Evolutionary conservation across 2,329 filamentous ascomycete species (phyloP).

Genomic region (Xylariaceae sp.): DNA sequence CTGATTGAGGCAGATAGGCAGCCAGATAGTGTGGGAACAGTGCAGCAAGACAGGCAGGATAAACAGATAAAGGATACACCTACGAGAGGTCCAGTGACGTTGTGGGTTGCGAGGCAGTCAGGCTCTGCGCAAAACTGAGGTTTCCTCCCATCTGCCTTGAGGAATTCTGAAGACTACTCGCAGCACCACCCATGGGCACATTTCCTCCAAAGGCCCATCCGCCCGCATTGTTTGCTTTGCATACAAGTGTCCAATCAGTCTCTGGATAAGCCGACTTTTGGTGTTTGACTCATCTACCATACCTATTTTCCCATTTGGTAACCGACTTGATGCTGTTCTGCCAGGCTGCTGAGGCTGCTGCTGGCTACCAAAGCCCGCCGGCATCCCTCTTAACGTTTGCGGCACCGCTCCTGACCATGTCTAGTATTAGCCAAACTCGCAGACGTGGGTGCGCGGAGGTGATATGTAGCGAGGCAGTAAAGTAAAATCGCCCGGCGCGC

Average conservation of each 20-base stretch:
- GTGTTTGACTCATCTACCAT: constrained; percentile 28
- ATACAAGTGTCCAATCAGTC: constrained; percentile 25
- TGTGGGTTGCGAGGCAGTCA: constrained; percentile 56
- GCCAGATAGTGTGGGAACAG: not conserved
- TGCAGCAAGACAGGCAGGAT: not conserved
- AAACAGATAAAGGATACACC: constrained; percentile 34
- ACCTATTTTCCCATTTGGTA: constrained; percentile 64
- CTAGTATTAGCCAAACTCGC: constrained; percentile 33
- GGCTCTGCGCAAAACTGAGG: constrained; percentile 61
- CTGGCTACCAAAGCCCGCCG: constrained; percentile 51
- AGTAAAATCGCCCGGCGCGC: not conserved
- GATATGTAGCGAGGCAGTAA: constrained; percentile 4
- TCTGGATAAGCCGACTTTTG: constrained; percentile 8
- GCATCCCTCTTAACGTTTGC: constrained; percentile 57
- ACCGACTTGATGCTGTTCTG: constrained; percentile 50
- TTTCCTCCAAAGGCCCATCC: constrained; percentile 60
- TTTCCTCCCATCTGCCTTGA: constrained; percentile 52
- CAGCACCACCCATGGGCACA: constrained; percentile 54
- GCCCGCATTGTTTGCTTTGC: constrained; percentile 44
- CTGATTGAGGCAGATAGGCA: not conserved
- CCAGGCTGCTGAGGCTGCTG: constrained; percentile 53
- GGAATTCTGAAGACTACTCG: constrained; percentile 45
- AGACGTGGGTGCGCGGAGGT: constrained; percentile 12
- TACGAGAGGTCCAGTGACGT: constrained; percentile 61
- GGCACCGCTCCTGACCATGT: constrained; percentile 49